A percentile compares a stretch with the other conserved stretches of the same genome.
Conservation (phyloP, 108 stramenopile genomes). For the Stephanodiscus minutulus region DNA sequence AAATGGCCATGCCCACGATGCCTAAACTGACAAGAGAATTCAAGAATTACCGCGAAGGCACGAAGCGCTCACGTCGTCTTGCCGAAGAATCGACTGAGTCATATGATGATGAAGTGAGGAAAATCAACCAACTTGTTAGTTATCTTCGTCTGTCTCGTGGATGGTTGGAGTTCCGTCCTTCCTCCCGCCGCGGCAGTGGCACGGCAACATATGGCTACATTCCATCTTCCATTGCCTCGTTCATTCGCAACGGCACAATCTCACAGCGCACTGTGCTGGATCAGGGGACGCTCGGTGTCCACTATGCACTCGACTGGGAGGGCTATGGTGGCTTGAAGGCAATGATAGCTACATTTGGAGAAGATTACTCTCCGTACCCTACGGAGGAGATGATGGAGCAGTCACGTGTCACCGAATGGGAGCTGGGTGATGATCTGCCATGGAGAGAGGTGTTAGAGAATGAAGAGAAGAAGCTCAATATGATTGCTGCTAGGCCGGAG, state of each 20-base stretch:
- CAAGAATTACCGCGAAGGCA: constrained; percentile 16
- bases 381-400: constrained; percentile 40
- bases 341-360: constrained; percentile 47
- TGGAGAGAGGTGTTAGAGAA: constrained; percentile 32
- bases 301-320: constrained; percentile 49
- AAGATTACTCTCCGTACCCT: constrained; percentile 41
- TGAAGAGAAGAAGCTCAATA: constrained; percentile 21
- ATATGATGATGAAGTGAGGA: constrained; percentile 22
- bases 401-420: constrained; percentile 30
- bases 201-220: constrained; percentile 48
- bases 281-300: constrained; percentile 39
- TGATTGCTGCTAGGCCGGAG: background rate
- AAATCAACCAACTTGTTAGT: constrained; percentile 24
- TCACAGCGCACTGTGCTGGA: constrained; percentile 43
- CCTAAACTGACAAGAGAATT: background rate
- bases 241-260: constrained; percentile 43
- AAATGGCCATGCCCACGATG: background rate
- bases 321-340: constrained; percentile 44
- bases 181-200: constrained; percentile 48
- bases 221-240: constrained; percentile 38
- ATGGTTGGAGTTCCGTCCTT: constrained; percentile 53
- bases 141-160: constrained; percentile 25
- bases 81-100: constrained; percentile 16
- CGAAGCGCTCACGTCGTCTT: constrained; percentile 32
- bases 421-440: constrained; percentile 50